These are phyloP conservation scores for Euphrasia arctica DNA, from an alignment of 305 asterid genomes.

Conservation along the genomic window DNA sequence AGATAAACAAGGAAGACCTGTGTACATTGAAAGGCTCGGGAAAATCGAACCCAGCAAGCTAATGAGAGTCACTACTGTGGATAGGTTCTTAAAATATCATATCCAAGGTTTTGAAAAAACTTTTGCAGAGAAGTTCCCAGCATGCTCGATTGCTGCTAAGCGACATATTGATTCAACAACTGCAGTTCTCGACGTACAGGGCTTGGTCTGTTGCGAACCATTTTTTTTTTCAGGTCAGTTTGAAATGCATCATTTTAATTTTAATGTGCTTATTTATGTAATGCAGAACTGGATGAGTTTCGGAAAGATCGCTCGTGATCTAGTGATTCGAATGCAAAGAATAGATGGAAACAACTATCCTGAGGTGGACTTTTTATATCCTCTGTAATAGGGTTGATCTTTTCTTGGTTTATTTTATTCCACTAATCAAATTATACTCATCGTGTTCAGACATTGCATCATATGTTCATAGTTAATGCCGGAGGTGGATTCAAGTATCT, in stretches of 20 bases:
- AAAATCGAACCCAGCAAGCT: conserved; percentile 82
- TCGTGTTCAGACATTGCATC: conserved; percentile 76
- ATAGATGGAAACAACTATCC: conserved; percentile 96
- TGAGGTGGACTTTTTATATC: conserved; percentile 58
- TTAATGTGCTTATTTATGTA: conserved; percentile 19
- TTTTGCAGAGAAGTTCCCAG: conserved; percentile 83
- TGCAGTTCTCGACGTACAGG: conserved; percentile 86
- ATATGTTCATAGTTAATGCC: conserved; percentile 93
- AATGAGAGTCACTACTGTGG: conserved; percentile 81
- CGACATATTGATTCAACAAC: conserved; percentile 87
- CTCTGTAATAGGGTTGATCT: conserved; percentile 13
- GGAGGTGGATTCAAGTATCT: conserved; percentile 85
- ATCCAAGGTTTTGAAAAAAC: conserved; percentile 87
- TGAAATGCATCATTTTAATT: neutral
- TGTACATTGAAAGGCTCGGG: conserved; percentile 93
- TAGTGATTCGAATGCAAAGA: conserved; percentile 91
- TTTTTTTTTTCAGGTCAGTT: neutral
- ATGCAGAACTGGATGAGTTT: conserved; percentile 94
- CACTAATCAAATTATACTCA: conserved; percentile 29
- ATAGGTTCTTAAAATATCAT: conserved; percentile 88
- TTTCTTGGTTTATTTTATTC: conserved; percentile 8
- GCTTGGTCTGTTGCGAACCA: conserved; percentile 64
- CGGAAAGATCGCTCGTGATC: conserved; percentile 84
- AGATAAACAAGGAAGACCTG: conserved; percentile 88
- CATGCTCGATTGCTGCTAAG: conserved; percentile 86